Conservation (phyloP, 75 land plant genomes). For the Chamaecyparis obtusa region DNA sequence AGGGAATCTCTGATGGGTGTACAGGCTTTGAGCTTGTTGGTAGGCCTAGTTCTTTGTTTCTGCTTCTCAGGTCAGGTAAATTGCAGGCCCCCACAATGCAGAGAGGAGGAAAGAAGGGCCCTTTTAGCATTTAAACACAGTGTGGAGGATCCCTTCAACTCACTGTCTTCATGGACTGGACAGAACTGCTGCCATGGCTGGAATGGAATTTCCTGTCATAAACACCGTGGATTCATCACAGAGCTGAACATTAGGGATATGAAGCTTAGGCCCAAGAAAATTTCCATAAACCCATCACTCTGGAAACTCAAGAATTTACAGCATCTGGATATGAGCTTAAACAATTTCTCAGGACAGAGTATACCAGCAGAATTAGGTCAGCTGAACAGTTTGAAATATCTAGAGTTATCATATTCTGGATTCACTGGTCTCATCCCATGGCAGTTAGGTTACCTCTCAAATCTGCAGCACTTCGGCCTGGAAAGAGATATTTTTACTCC, state of each 20-base stretch:
- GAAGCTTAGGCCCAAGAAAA: neutral
- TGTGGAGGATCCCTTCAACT: neutral
- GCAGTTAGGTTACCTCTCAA: slow-evolving; percentile 26
- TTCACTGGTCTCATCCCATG: slow-evolving; percentile 23
- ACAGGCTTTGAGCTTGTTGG: neutral
- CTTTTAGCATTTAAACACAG: slow-evolving; percentile 4
- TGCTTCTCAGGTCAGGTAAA: neutral
- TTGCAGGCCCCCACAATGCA: neutral
- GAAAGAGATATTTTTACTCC: neutral
- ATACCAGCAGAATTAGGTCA: slow-evolving; percentile 26
- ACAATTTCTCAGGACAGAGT: slow-evolving; percentile 14
- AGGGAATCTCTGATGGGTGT: neutral
- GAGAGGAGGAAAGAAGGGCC: neutral
- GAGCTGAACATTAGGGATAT: neutral
- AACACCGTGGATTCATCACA: neutral
- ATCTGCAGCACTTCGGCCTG: slow-evolving; percentile 6
- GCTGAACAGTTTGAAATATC: slow-evolving; percentile 16
- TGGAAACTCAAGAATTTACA: slow-evolving; percentile 17
- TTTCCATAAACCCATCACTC: slow-evolving; percentile 12
- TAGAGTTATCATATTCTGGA: slow-evolving; percentile 23
- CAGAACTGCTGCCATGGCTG: slow-evolving; percentile 1
- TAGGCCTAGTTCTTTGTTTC: neutral
- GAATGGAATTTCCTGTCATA: neutral
- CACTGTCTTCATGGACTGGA: slow-evolving; percentile 9
- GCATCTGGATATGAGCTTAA: slow-evolving; percentile 28